phyloP scores from a whole-genome alignment of 352 stramenopile species.

The Globisporangium paroecandrum region DNA sequence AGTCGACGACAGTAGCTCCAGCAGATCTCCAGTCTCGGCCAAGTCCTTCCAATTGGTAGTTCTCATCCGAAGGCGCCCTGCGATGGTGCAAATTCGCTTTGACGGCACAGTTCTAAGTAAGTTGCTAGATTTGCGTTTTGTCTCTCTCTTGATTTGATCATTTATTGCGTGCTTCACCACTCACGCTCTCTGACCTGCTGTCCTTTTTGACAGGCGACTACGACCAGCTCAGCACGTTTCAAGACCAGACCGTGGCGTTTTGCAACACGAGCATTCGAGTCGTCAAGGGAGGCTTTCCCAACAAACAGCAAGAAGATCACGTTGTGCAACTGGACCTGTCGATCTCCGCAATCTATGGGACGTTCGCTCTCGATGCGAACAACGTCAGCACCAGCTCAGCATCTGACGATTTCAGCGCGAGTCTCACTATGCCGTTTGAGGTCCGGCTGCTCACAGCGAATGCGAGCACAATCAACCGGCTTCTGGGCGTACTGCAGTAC shows the following conservation, averaged over 20 bases:
- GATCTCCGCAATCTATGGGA: constrained; percentile 12
- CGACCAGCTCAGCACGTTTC: neutral
- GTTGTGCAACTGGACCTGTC: constrained; percentile 6
- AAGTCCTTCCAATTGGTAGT: constrained; percentile 1
- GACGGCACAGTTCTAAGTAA: neutral
- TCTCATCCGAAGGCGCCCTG: constrained; percentile 5
- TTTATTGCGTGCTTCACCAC: neutral
- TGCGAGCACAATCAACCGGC: constrained; percentile 7
- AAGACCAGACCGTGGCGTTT: constrained; percentile 9
- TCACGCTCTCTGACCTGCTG: neutral
- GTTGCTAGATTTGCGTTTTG: neutral
- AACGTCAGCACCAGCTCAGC: neutral
- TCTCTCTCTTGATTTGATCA: neutral
- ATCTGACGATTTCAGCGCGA: neutral
- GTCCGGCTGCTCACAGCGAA: constrained; percentile 1
- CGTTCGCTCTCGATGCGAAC: neutral
- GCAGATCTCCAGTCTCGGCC: neutral
- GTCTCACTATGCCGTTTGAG: constrained; percentile 4
- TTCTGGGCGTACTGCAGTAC: constrained; percentile 27
- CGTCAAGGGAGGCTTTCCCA: neutral
- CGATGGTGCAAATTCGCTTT: constrained; percentile 2
- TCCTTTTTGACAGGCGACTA: neutral
- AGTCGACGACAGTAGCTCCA: neutral
- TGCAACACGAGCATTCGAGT: constrained; percentile 8
- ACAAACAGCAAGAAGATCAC: neutral